Conservation (phyloP, 352 stramenopile genomes). For the Phytophthora pseudosyringae region DNA sequence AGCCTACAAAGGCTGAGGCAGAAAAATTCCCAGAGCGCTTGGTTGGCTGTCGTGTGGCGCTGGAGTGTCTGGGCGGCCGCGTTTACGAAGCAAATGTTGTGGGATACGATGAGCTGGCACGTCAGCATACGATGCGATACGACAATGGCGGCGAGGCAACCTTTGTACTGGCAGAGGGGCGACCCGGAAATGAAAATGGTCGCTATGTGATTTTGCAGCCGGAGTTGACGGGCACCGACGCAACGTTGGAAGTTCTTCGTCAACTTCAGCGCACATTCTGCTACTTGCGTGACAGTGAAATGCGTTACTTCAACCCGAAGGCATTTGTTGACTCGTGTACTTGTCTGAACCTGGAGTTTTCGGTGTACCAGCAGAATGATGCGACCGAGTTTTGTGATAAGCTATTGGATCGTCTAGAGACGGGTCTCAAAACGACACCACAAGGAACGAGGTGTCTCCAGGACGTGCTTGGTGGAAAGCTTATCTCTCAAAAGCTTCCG, state of each 20-base stretch:
- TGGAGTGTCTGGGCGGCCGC: conserved; percentile 94
- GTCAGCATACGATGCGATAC: conserved; percentile 84
- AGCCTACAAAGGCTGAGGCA: conserved; percentile 90
- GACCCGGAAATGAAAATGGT: conserved; percentile 96
- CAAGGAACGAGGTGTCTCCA: conserved; percentile 82
- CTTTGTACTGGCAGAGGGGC: conserved; percentile 92
- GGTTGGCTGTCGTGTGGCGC: conserved; percentile 83
- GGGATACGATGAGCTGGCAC: conserved; percentile 82
- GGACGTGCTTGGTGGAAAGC: conserved; percentile 77
- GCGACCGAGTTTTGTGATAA: conserved; percentile 99
- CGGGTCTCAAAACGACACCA: conserved; percentile 91
- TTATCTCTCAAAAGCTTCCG: conserved; percentile 91
- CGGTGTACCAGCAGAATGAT: conserved; percentile 99
- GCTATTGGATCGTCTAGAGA: conserved; percentile 98
- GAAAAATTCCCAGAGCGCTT: conserved; percentile 81
- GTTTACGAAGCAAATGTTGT: conserved; percentile 95
- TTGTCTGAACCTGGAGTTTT: conserved; percentile 92
- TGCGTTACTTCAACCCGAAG: conserved; percentile 87
- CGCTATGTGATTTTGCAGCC: conserved; percentile 90
- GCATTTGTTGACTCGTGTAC: conserved; percentile 91
- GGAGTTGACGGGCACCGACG: conserved; percentile 79
- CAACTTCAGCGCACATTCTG: conserved; percentile 92
- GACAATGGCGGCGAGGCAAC: conserved; percentile 89
- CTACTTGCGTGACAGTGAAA: conserved; percentile 86
- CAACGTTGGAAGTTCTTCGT: conserved; percentile 88